Base-by-base conservation (phyloP, 169 alveolate species). In the Eimeria praecox region DNA sequence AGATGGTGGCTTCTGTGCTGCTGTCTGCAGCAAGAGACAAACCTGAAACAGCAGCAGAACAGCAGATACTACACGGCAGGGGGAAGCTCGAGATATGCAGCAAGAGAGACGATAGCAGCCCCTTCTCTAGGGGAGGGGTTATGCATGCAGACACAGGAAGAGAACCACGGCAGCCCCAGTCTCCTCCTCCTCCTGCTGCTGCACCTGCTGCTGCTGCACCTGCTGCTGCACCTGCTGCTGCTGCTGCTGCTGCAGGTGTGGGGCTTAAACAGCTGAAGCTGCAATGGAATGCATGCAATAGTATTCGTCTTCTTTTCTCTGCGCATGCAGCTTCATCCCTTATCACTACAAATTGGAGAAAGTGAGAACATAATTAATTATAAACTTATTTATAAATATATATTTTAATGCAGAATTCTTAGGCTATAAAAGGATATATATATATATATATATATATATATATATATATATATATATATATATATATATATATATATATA, bases 221-320 rank as follows among this genome's bases (percentile, higher is more conserved):
- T n/a, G n/a, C n/a, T n/a, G 80, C 22, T 73, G 85, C 56, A 38
- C 56, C 8, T 33, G 52, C 56, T 35, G 54, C 54, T 6, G 54
- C 54, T 35, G 35, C 54, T 75, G 33, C 22, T 35, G 85, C 75
- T n/a, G 75, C 75, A 0, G 75, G 75, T 14, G 69, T 42, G 42
- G 90, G 90, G 20, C 90, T 85, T 20, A 85, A 35, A 78, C 78
- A 85, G 92, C 77, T 85, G 77, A 85, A 85, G 54, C 62, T 85
- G 92, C 92, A 85, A 18, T 85, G 92, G 92, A 85, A 85, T 78
- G 92, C 92, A n/a, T 85, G 92, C 92, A 44, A 85, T 54, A 85
- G 92, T 54, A 85, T 85, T n/a, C 92, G 92, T 38, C 35, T 85
- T 16, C 56, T 85, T 78, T 85, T 40, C 33, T 85, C 92, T 12